These are phyloP conservation scores for Pseudopithomyces chartarum DNA, from an alignment of 2,329 filamentous ascomycete species.

Conservation along the genomic window DNA sequence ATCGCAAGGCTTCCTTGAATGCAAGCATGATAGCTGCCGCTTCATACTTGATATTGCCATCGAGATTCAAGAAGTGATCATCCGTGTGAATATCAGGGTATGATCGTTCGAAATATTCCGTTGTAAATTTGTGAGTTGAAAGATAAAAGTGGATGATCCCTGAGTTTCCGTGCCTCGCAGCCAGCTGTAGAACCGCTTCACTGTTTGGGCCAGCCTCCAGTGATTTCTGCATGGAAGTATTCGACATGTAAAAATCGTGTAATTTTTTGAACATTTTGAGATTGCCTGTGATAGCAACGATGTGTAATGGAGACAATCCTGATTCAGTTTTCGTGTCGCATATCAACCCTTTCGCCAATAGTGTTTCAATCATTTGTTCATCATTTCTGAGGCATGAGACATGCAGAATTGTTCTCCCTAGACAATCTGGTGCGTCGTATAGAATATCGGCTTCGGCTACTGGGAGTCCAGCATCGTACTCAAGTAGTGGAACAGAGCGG, in stretches of 20 bases:
- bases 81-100: too few relatives aligned
- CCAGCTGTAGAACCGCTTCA: neutral
- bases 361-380: neutral
- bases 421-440: neutral
- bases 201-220: neutral
- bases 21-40: neutral
- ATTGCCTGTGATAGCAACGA: neutral
- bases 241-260: neutral
- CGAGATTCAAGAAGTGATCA: too few relatives aligned
- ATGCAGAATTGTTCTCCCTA: neutral
- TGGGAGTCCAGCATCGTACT: neutral
- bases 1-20: neutral
- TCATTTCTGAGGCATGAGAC: neutral
- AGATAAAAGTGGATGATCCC: neutral
- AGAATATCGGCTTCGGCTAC: too few relatives aligned
- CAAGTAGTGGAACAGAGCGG: neutral
- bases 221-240: neutral
- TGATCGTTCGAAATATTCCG: neutral
- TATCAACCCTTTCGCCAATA: neutral
- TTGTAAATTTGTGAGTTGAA: neutral
- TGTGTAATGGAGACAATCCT: neutral
- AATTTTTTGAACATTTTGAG: neutral
- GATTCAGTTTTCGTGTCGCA: neutral
- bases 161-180: neutral
- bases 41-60: too few relatives aligned